Percentiles rank a stretch among this genome's conserved stretches.
Conservation (phyloP, 805 yeast species). For the Pichia ethanolica region DNA sequence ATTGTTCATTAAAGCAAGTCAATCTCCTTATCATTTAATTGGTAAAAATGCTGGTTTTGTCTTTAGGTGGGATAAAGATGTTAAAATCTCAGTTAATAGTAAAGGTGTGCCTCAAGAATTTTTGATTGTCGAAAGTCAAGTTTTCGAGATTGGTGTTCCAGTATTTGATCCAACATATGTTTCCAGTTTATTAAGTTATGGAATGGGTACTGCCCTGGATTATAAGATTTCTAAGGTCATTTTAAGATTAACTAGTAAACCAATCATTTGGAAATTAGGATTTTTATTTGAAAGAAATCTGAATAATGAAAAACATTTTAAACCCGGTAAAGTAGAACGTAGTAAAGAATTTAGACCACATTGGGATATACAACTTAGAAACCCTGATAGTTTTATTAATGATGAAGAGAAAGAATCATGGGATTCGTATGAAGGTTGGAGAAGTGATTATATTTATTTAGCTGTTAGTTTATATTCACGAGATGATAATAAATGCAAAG, state of each 20-base stretch:
- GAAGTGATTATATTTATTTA: constrained; percentile 78
- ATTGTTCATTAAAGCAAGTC: constrained; percentile 55
- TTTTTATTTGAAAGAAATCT: constrained; percentile 61
- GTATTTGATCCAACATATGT: constrained; percentile 32
- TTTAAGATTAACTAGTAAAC: constrained; percentile 54
- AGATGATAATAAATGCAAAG: constrained; percentile 8
- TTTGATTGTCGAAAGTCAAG: constrained; percentile 45
- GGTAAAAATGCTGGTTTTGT: constrained; percentile 59
- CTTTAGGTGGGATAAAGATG: constrained; percentile 56
- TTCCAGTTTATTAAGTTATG: constrained; percentile 12
- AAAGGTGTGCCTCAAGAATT: constrained; percentile 42
- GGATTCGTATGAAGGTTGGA: constrained; percentile 74
- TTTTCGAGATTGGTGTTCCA: constrained; percentile 53
- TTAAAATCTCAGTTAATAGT: constrained; percentile 43
- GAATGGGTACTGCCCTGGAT: constrained; percentile 24
- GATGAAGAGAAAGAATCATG: constrained; percentile 39
- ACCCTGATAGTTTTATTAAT: constrained; percentile 41
- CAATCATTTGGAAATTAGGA: constrained; percentile 74
- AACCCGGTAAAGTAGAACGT: constrained; percentile 31
- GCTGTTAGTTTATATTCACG: constrained; percentile 48
- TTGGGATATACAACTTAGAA: constrained; percentile 46
- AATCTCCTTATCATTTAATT: constrained; percentile 48
- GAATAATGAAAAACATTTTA: constrained; percentile 26
- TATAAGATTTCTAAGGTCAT: constrained; percentile 41
- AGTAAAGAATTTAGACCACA: constrained; percentile 49